phyloP scores from a whole-genome alignment of 768 basidiomycete species.

The Lanmaoa rubissima region DNA sequence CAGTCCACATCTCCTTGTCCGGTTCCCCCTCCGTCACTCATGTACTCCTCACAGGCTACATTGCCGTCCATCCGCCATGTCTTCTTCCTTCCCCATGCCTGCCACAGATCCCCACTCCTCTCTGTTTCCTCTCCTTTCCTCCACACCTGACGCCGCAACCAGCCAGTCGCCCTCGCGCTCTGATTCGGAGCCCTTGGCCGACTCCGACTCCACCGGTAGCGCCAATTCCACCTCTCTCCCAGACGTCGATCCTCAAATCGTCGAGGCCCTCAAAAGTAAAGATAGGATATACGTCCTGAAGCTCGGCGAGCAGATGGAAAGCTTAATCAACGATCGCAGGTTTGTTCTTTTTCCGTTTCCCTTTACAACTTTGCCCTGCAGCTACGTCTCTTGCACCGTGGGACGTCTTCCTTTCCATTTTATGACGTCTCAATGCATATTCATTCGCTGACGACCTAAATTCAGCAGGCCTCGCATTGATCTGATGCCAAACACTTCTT shows the following conservation, averaged over 20 bases:
- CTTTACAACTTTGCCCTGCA: background rate
- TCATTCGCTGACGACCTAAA: slow-evolving; percentile 24
- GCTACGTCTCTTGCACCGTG: slow-evolving; percentile 6
- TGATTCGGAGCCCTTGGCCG: slow-evolving; percentile 30
- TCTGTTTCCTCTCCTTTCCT: slow-evolving; percentile 13
- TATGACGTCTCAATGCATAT: background rate
- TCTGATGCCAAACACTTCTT: slow-evolving; percentile 67
- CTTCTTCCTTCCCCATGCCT: slow-evolving; percentile 12
- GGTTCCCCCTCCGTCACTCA: background rate
- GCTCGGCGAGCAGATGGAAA: slow-evolving; percentile 85
- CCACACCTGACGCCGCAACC: slow-evolving; percentile 10
- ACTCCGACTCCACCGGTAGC: slow-evolving; percentile 28
- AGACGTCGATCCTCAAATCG: slow-evolving; percentile 75
- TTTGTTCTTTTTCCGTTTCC: slow-evolving; percentile 34
- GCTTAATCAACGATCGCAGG: slow-evolving; percentile 73
- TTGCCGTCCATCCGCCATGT: slow-evolving; percentile 10
- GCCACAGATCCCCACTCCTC: slow-evolving; percentile 14
- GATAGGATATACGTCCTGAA: slow-evolving; percentile 86
- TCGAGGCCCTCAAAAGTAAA: slow-evolving; percentile 85
- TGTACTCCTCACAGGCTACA: background rate
- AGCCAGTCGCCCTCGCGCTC: slow-evolving; percentile 19
- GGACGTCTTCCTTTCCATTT: background rate
- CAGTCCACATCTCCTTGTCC: slow-evolving; percentile 1
- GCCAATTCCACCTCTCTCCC: slow-evolving; percentile 21
- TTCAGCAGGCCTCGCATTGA: slow-evolving; percentile 58